A percentile compares a stretch with the other conserved stretches of the same genome.
Evolutionary conservation across 2,329 filamentous ascomycete genomes (phyloP).

Genomic region (Chaetomiaceae sp.): DNA sequence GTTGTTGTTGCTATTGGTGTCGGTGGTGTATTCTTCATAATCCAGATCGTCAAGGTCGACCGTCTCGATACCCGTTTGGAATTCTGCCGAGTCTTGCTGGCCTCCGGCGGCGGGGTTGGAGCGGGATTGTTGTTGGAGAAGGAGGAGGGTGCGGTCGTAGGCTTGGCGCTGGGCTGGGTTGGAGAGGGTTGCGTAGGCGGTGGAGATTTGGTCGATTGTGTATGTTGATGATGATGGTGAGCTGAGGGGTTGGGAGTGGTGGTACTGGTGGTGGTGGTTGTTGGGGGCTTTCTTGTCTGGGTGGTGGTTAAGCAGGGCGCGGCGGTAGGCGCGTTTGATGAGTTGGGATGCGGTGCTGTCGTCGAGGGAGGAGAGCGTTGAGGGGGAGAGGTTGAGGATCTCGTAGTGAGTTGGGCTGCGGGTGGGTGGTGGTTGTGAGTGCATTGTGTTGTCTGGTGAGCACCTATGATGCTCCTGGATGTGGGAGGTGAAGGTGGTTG

Average conservation of each 20-base stretch:
- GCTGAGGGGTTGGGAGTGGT: slow-evolving; percentile 46
- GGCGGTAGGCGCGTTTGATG: slow-evolving; percentile 60
- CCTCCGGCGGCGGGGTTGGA: slow-evolving; percentile 16
- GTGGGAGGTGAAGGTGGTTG: neutral
- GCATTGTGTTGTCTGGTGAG: neutral
- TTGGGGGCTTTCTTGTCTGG: slow-evolving; percentile 51
- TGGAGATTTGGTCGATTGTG: slow-evolving; percentile 60
- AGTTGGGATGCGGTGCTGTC: slow-evolving; percentile 32
- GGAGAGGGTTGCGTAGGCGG: slow-evolving; percentile 55
- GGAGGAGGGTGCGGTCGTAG: slow-evolving; percentile 51
- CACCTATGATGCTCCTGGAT: neutral
- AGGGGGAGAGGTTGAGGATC: slow-evolving; percentile 52
- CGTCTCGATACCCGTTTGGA: slow-evolving; percentile 58
- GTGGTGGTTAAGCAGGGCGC: slow-evolving; percentile 61
- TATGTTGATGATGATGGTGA: slow-evolving; percentile 37
- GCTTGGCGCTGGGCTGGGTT: slow-evolving; percentile 43
- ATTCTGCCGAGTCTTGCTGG: slow-evolving; percentile 22
- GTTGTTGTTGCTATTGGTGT: neutral
- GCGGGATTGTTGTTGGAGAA: slow-evolving; percentile 21
- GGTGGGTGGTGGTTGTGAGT: neutral
- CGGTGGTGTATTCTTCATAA: slow-evolving; percentile 36
- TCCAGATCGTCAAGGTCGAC: slow-evolving; percentile 62
- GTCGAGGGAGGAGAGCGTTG: slow-evolving; percentile 42
- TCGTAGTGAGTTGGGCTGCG: slow-evolving; percentile 52
- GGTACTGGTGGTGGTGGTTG: slow-evolving; percentile 51